Evolutionary conservation across 2,329 filamentous ascomycete genomes (phyloP).

Genomic region (Fusarium buharicum): DNA sequence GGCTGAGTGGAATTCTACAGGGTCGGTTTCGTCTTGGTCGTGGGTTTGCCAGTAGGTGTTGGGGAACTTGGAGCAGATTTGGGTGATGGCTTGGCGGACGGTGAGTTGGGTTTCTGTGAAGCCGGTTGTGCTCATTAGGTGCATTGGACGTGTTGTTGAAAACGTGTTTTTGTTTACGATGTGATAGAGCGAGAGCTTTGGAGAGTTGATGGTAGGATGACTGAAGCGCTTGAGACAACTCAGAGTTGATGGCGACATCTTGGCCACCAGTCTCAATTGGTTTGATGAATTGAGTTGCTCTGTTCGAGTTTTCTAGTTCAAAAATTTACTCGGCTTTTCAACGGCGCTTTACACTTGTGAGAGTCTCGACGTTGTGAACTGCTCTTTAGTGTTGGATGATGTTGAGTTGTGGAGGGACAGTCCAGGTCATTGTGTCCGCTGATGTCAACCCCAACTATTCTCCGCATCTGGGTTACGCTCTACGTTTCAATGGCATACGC

Average conservation of each 20-base stretch:
- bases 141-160: slow-evolving; percentile 49
- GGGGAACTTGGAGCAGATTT: slow-evolving; percentile 76
- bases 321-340: too few relatives aligned
- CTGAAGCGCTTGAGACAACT: slow-evolving; percentile 16
- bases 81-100: slow-evolving; percentile 75
- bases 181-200: not conserved
- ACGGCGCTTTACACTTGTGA: too few relatives aligned
- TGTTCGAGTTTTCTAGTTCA: too few relatives aligned
- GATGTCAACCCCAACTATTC: too few relatives aligned
- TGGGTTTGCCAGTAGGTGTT: slow-evolving; percentile 81
- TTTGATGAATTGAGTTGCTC: not conserved
- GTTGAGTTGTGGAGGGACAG: slow-evolving; percentile 1
- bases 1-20: slow-evolving; percentile 78
- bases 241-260: slow-evolving; percentile 26
- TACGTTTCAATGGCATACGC: too few relatives aligned
- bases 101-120: slow-evolving; percentile 79
- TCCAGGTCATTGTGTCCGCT: not conserved
- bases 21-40: slow-evolving; percentile 76
- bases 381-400: not conserved
- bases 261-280: not conserved
- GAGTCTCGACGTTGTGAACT: too few relatives aligned
- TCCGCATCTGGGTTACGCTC: too few relatives aligned
- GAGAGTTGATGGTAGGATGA: slow-evolving; percentile 12
- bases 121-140: slow-evolving; percentile 75
- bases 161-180: slow-evolving; percentile 40